These are phyloP conservation scores for Hawksworthiomyces lignivorus DNA, from an alignment of 2,329 filamentous ascomycete genomes.

Conservation along the genomic window DNA sequence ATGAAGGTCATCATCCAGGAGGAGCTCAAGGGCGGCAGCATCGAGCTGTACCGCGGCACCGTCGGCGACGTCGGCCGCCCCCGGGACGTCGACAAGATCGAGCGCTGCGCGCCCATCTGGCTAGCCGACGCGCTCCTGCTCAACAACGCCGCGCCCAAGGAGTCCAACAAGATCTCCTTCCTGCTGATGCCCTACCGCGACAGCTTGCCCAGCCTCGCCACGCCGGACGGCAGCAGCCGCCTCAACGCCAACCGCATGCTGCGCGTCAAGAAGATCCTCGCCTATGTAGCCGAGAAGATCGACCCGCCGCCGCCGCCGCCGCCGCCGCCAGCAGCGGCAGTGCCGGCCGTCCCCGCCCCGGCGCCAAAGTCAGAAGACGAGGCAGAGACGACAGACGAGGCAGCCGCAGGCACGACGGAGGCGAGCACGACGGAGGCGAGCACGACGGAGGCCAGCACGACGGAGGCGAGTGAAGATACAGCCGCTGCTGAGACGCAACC, in stretches of 20 bases:
- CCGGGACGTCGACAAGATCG: slow-evolving; percentile 71
- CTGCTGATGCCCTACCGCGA: slow-evolving; percentile 76
- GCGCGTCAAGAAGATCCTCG: slow-evolving; percentile 85
- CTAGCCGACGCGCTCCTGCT: slow-evolving; percentile 78
- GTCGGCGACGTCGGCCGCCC: slow-evolving; percentile 60
- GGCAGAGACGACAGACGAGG: background rate
- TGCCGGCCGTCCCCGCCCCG: slow-evolving; percentile 10
- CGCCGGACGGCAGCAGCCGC: slow-evolving; percentile 74
- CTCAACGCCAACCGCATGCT: slow-evolving; percentile 97
- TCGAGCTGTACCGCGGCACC: slow-evolving; percentile 86
- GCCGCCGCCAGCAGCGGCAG: background rate
- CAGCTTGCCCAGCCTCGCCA: slow-evolving; percentile 64
- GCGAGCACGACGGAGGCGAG: background rate
- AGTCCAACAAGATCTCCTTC: slow-evolving; percentile 95
- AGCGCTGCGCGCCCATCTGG: slow-evolving; percentile 85
- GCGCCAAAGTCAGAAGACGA: slow-evolving; percentile 19
- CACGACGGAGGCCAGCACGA: background rate
- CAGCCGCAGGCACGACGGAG: background rate
- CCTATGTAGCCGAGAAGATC: slow-evolving; percentile 87
- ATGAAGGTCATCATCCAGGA: slow-evolving; percentile 64
- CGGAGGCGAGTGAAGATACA: background rate
- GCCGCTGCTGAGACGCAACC: background rate
- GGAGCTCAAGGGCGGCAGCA: slow-evolving; percentile 59
- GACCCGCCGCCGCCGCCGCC: slow-evolving; percentile 35
- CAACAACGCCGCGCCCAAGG: slow-evolving; percentile 77